phyloP scores from a whole-genome alignment of 495 filamentous ascomycete species.

The Penicillium parvum region DNA sequence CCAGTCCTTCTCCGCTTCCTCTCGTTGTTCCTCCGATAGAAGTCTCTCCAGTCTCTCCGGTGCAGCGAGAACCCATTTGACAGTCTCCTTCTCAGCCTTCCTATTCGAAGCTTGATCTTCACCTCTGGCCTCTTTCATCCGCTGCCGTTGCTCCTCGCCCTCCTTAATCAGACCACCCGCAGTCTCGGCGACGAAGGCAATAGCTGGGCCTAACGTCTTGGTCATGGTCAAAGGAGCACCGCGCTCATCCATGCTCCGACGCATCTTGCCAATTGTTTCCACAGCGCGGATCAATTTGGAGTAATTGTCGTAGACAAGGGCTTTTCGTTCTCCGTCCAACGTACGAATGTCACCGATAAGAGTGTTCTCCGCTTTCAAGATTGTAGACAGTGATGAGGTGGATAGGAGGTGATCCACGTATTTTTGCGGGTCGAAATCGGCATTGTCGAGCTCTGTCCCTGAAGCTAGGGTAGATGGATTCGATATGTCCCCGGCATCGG shows the following conservation, averaged over 20 bases:
- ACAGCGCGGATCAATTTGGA: constrained; percentile 91
- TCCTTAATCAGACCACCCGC: constrained; percentile 62
- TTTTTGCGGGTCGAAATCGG: constrained; percentile 43
- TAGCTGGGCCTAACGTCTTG: constrained; percentile 67
- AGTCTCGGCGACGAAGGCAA: constrained; percentile 76
- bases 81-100: constrained; percentile 59
- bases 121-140: constrained; percentile 33
- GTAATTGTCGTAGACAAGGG: constrained; percentile 97
- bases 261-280: constrained; percentile 79
- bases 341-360: constrained; percentile 70
- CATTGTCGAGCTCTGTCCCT: constrained; percentile 45
- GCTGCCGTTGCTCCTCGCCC: constrained; percentile 34
- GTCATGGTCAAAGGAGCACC: constrained; percentile 47
- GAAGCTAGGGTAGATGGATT: constrained; percentile 27
- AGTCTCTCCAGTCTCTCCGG: constrained; percentile 48
- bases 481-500: constrained; percentile 35
- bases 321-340: constrained; percentile 92
- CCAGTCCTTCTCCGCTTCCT: constrained; percentile 59
- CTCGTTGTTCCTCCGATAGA: constrained; percentile 44
- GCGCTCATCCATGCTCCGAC: constrained; percentile 46
- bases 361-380: constrained; percentile 58
- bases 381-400: constrained; percentile 56
- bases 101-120: constrained; percentile 33
- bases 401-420: constrained; percentile 45
- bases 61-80: constrained; percentile 64